These are phyloP conservation scores for Cutaneotrichosporon sp. DNA, from an alignment of 1,284 basidiomycete species.

Conservation along the genomic window DNA sequence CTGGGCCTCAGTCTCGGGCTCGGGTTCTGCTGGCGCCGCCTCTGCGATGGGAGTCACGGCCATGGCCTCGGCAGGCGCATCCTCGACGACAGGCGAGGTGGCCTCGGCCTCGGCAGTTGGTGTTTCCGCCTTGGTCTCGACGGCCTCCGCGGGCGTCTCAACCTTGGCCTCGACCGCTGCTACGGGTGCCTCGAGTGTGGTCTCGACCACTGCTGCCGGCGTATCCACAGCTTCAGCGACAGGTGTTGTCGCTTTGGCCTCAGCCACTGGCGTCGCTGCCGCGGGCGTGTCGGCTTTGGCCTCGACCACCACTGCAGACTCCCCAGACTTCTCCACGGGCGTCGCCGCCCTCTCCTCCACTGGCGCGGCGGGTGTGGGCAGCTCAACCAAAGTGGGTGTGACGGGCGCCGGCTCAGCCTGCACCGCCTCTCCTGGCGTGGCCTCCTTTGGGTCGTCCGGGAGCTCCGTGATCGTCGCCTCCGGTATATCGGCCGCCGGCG, in stretches of 20 bases:
- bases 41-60: neutral
- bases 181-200: neutral
- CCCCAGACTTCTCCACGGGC: conserved; percentile 3
- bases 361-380: neutral
- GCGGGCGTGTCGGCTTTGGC: neutral
- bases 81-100: neutral
- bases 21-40: neutral
- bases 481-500: neutral
- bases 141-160: neutral
- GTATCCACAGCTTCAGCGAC: conserved; percentile 2
- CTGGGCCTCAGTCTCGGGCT: neutral
- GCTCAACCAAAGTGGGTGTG: neutral
- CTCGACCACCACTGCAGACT: neutral
- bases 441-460: conserved; percentile 3
- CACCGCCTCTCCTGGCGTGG: neutral
- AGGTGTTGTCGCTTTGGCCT: neutral
- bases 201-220: neutral
- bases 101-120: neutral
- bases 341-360: neutral
- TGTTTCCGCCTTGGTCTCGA: conserved; percentile 4
- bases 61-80: neutral
- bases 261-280: too few relatives aligned
- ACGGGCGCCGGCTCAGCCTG: neutral
- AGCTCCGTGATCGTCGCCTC: conserved; percentile 8
- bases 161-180: neutral